Percentiles rank a stretch among this genome's conserved stretches.
Evolutionary conservation across 768 basidiomycete genomes (phyloP).

Genomic region (Podaxis pistillaris): DNA sequence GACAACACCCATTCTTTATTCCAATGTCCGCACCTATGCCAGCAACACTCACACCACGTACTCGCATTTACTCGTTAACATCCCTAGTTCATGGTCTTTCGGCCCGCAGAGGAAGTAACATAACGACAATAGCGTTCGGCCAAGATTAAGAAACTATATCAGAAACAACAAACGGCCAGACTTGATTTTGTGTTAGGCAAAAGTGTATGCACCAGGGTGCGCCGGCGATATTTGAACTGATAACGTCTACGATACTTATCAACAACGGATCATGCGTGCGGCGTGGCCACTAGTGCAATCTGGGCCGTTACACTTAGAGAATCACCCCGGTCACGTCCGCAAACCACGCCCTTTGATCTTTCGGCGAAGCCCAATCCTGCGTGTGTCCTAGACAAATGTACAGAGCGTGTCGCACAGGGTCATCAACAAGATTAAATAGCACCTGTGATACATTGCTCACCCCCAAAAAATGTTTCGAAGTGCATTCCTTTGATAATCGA

Average conservation of each 20-base stretch:
- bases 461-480: conserved; percentile 80
- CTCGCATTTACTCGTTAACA: background rate
- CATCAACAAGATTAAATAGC: background rate
- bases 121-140: too few relatives aligned
- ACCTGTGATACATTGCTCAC: conserved; percentile 28
- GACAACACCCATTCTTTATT: background rate
- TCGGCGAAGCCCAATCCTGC: conserved; percentile 56
- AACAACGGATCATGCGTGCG: background rate
- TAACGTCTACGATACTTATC: background rate
- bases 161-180: too few relatives aligned
- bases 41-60: conserved; percentile 24
- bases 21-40: background rate
- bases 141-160: too few relatives aligned
- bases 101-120: too few relatives aligned
- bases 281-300: background rate
- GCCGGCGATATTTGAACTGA: background rate
- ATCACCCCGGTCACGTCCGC: conserved; percentile 52
- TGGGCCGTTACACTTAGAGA: conserved; percentile 2
- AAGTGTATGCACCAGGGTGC: too few relatives aligned
- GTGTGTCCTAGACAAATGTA: conserved; percentile 38
- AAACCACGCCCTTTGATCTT: conserved; percentile 59
- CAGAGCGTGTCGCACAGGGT: background rate
- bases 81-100: too few relatives aligned
- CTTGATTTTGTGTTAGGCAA: too few relatives aligned
- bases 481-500: conserved; percentile 65